Evolutionary conservation across 202 grass and related monocot genomes (phyloP), one percentile per base, ranked within the genome.

Genomic region (Eragrostis tef): DNA sequence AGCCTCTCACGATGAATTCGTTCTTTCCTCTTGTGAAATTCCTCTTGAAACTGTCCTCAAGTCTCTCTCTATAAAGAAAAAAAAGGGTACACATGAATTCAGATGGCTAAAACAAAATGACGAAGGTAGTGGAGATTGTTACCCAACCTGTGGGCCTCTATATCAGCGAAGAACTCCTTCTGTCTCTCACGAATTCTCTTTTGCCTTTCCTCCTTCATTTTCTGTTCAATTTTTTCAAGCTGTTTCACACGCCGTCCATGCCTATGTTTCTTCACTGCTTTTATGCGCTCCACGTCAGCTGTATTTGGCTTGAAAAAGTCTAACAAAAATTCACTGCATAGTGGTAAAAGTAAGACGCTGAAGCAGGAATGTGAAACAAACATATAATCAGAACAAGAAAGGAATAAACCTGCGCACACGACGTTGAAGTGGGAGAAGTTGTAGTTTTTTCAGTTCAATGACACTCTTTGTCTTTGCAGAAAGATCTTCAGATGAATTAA

Each of bases 151-250:
- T 99, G 93, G 75, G 87, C 74, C 79, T 99, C 96, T 85, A 96
- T 87, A 87, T 93, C 89, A 85, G 88, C 89, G 79, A 99, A 99
- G 93, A 99, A 99, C 73, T 99, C 93, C 82, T 93, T 99, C 73
- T 99, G 96, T 64, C 92, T 93, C 78, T 99, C 96, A 50, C 92
- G 92, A 62, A 99, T 96, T 85, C 96, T 86, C 83, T 92, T 99
- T 81, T 99, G 96, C 67, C 96, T 96, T 81, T 99, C 96, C 84
- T 99, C 96, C 85, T 99, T 99, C 96, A 99, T 96, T 85, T 99
- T 99, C 69, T 99, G 96, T 90, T 99, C 96, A 90, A 95, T 90
- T 87, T 89, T 99, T 83, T 99, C 96, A 68, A 99, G 90, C 56
- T 99, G 96, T 71, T 99, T 99, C 78, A 73, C 81, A 78, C 96